Conservation (phyloP, 768 basidiomycete species). For the Auricularia sp. region DNA sequence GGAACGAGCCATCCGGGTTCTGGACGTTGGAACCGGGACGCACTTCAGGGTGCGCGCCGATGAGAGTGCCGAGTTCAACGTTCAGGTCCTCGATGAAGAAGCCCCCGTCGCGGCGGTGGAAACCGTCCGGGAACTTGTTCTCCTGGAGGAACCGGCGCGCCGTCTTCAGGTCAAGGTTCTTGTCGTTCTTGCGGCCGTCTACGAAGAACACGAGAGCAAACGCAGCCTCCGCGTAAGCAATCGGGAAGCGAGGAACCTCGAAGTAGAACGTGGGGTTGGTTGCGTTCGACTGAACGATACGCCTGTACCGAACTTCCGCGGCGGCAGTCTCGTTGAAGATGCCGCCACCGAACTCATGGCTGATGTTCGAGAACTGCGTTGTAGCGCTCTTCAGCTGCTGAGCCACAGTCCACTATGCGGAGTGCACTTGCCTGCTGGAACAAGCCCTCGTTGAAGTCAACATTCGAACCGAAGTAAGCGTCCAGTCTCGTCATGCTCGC, state of each 20-base stretch:
- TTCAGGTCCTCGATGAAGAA: background rate
- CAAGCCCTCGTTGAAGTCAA: slow-evolving; percentile 4
- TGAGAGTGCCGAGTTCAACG: background rate
- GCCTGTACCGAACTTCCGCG: slow-evolving; percentile 1
- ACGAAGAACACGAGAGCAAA: slow-evolving; percentile 4
- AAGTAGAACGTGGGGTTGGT: slow-evolving; percentile 6
- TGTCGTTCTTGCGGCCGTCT: slow-evolving; percentile 1
- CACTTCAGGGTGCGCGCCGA: background rate
- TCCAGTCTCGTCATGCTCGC: slow-evolving; percentile 5
- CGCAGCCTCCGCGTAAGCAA: slow-evolving; percentile 3
- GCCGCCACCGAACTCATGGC: background rate
- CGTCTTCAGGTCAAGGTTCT: background rate
- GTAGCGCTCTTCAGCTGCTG: background rate
- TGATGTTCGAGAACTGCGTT: background rate
- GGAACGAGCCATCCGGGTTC: background rate
- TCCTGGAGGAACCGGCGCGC: slow-evolving; percentile 1
- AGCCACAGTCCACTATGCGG: background rate
- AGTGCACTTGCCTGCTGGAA: slow-evolving; percentile 1
- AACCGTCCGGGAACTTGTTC: slow-evolving; percentile 1
- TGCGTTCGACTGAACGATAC: slow-evolving; percentile 3
- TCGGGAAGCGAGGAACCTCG: background rate
- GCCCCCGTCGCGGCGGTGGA: background rate
- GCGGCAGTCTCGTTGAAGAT: slow-evolving; percentile 1
- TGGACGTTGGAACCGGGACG: background rate
- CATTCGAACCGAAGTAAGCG: slow-evolving; percentile 5